Evolutionary conservation across 768 basidiomycete genomes (phyloP).

Genomic region (Hypholoma fasciculare): DNA sequence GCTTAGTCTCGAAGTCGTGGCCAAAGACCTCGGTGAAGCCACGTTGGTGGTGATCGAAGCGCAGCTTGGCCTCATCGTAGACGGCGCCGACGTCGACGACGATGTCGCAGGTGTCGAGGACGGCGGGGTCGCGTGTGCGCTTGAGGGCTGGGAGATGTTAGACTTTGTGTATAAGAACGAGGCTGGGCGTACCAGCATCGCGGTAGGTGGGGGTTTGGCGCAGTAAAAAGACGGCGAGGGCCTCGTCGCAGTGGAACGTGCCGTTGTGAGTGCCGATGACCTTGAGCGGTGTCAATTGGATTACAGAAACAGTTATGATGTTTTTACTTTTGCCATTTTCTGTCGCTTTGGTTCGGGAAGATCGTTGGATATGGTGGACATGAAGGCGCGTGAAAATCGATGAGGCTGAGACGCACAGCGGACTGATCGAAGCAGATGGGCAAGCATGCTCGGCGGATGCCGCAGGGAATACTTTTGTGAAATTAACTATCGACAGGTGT

Average conservation of each 20-base stretch:
- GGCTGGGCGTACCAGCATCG: constrained; percentile 58
- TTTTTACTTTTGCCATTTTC: constrained; percentile 38
- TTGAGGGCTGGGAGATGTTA: constrained; percentile 50
- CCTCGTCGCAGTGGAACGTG: constrained; percentile 97
- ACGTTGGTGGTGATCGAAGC: constrained; percentile 96
- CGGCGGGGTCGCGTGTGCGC: constrained; percentile 69
- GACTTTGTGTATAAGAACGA: background rate
- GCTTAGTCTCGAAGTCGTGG: constrained; percentile 82
- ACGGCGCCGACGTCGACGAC: constrained; percentile 96
- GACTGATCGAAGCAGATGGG: constrained; percentile 13
- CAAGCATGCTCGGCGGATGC: constrained; percentile 20
- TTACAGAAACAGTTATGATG: background rate
- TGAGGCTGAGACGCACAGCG: constrained; percentile 4
- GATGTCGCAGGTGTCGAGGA: constrained; percentile 83
- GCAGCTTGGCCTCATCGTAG: constrained; percentile 75
- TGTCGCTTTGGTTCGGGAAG: constrained; percentile 34
- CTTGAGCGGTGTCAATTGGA: constrained; percentile 33
- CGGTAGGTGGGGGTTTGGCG: constrained; percentile 74
- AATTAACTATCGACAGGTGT: constrained; percentile 4
- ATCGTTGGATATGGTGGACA: constrained; percentile 16
- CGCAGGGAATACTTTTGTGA: constrained; percentile 12
- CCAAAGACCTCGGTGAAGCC: constrained; percentile 92
- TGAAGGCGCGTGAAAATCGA: constrained; percentile 8
- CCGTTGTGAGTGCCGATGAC: constrained; percentile 94
- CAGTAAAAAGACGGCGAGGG: constrained; percentile 89